Evolutionary conservation across 1,284 basidiomycete species (phyloP).

Genomic region (Papiliotrema flavescens): DNA sequence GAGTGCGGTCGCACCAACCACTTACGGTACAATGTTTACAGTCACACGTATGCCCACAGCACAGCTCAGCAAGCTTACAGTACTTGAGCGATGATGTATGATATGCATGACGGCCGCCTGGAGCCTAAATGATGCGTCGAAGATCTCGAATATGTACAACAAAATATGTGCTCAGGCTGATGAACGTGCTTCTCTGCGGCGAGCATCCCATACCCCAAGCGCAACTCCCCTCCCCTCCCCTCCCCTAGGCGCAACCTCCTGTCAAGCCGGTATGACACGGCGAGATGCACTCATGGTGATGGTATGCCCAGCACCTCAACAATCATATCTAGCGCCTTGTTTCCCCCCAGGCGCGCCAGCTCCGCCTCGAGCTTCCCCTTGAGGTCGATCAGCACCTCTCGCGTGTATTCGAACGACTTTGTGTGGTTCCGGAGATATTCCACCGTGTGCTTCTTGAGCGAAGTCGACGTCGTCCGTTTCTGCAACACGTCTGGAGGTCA

Average conservation of each 20-base stretch:
- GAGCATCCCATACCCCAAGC: neutral
- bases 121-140: too few relatives aligned
- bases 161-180: too few relatives aligned
- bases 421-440: slow-evolving; percentile 69
- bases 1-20: too few relatives aligned
- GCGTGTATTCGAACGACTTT: slow-evolving; percentile 71
- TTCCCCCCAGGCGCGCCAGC: slow-evolving; percentile 42
- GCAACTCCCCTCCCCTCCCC: neutral
- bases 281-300: neutral
- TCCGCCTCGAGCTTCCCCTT: slow-evolving; percentile 50
- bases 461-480: slow-evolving; percentile 74
- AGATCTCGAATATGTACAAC: too few relatives aligned
- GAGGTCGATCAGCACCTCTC: slow-evolving; percentile 58
- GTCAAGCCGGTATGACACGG: neutral
- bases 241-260: neutral
- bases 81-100: too few relatives aligned
- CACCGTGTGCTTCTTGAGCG: slow-evolving; percentile 74
- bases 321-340: slow-evolving; percentile 38
- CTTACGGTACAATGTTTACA: too few relatives aligned
- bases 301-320: slow-evolving; percentile 21
- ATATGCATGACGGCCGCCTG: too few relatives aligned
- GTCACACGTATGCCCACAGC: too few relatives aligned
- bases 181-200: too few relatives aligned
- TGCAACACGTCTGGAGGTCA: slow-evolving; percentile 69
- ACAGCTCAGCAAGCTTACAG: too few relatives aligned